phyloP scores from a whole-genome alignment of 805 yeast genomes.

The Cyberlindnera nakhonratchasimensis region DNA sequence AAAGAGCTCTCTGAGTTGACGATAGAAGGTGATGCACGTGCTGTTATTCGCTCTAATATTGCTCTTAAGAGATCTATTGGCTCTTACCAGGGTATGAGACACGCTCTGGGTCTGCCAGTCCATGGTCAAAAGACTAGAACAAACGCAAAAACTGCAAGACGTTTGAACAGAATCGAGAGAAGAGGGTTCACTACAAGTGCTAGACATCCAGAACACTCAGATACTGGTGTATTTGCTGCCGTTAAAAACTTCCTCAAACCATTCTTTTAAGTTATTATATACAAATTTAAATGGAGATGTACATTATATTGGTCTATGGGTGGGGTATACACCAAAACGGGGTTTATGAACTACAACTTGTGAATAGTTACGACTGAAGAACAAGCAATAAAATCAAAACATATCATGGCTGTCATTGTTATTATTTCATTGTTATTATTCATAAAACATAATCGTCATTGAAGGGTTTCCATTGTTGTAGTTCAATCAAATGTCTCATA shows the following conservation, averaged over 20 bases:
- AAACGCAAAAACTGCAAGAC: constrained; percentile 87
- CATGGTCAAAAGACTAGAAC: constrained; percentile 90
- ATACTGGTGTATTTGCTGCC: constrained; percentile 22
- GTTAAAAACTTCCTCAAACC: constrained; percentile 25
- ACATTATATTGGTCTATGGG: neutral
- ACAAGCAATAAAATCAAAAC: neutral
- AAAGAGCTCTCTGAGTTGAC: constrained; percentile 82
- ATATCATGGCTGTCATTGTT: neutral
- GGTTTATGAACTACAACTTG: constrained; percentile 1
- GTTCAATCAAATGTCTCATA: constrained; percentile 79
- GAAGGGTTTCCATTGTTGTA: constrained; percentile 45
- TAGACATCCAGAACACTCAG: neutral
- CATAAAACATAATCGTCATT: constrained; percentile 38
- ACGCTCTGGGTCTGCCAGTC: constrained; percentile 77
- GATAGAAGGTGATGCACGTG: constrained; percentile 76
- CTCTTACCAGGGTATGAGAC: constrained; percentile 85
- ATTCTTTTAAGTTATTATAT: constrained; percentile 9
- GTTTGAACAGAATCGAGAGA: constrained; percentile 76
- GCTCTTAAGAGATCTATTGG: constrained; percentile 76
- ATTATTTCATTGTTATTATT: neutral
- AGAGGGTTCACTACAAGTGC: constrained; percentile 33
- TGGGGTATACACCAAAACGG: neutral
- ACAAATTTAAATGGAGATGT: neutral
- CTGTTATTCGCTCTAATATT: constrained; percentile 74
- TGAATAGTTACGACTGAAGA: constrained; percentile 2